Percentiles rank a stretch among this genome's conserved stretches.
Conservation (phyloP, 306 rosid species). For the Quercus dentata region DNA sequence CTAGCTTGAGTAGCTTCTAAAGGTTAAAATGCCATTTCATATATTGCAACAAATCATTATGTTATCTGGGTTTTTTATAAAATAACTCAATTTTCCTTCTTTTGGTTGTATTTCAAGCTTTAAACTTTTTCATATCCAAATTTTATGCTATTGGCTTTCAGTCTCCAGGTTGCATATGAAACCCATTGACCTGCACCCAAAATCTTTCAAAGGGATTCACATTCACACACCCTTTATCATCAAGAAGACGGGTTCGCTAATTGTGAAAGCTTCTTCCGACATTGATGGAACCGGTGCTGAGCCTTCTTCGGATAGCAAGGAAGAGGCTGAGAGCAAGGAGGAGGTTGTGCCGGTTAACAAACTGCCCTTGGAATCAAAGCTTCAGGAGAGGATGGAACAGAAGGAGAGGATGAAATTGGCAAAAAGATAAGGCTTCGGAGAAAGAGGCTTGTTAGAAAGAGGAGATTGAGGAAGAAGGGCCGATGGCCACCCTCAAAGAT, state of each 20-base stretch:
- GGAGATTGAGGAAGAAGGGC: slow-evolving; percentile 87
- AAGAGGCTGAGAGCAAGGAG: slow-evolving; percentile 18
- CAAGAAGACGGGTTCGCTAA: background rate
- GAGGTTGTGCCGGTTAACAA: slow-evolving; percentile 53
- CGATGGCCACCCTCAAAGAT: slow-evolving; percentile 96
- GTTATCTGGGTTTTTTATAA: background rate
- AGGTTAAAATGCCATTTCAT: background rate
- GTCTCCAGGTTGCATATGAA: slow-evolving; percentile 45
- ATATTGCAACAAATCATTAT: background rate
- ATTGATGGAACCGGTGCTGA: slow-evolving; percentile 18
- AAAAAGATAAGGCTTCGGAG: slow-evolving; percentile 79
- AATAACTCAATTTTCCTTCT: background rate
- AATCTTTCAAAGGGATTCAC: slow-evolving; percentile 33
- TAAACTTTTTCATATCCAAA: background rate
- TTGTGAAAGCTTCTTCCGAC: slow-evolving; percentile 40
- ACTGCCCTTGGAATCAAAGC: slow-evolving; percentile 83
- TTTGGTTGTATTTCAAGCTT: background rate
- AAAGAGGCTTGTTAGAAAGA: slow-evolving; percentile 72
- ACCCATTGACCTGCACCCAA: slow-evolving; percentile 23
- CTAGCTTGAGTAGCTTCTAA: too few relatives aligned
- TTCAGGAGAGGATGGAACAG: slow-evolving; percentile 72
- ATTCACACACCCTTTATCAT: slow-evolving; percentile 21
- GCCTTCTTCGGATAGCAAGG: background rate
- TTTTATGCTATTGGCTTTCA: slow-evolving; percentile 19
- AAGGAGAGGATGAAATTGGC: slow-evolving; percentile 75